Evolutionary conservation across 495 filamentous ascomycete genomes (phyloP), one percentile per base, ranked within the genome.

Genomic region (Pseudomonodictys pantanalensis): DNA sequence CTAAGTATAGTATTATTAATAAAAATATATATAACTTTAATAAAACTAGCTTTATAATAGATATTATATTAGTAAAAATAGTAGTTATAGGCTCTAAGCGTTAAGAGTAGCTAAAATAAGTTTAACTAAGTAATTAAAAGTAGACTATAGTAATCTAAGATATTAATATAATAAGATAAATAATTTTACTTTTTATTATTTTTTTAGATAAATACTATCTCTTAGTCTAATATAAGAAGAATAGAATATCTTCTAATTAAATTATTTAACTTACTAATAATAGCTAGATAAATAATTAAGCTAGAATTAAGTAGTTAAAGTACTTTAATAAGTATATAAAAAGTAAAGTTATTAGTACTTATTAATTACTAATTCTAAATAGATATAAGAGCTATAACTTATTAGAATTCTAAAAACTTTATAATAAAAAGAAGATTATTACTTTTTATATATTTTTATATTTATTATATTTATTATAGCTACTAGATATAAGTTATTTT

Each of bases 21-120:
- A 60, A 72, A 20, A 71, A 78, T 68, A 71, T 73, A 32, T 76
- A 75, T 54, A 80, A 78, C 60, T 78, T 80, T 61, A 70, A 80
- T 60, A 69, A 80, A 64, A 73, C 68, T 55, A 64, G 73, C 56
- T 57, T 78, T 68, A 39, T 68, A 39, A 77, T 79, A 52, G 71
- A 69, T 23, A 45, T 73, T 42, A 63, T 63, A 26, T 18, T n/a
- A 11, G 47, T 52, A n/a, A 15, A 50, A 29, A 30, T 56, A 29
- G 58, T 62, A 29, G 29, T 62, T 44, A 62, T 44, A 28, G 43
- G 2, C 35, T 47, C 64, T 46, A 56, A 76, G 45, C 52, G 60
- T 24, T 11, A 9, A 58, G 42, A 52, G 48, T 58, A 59, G 41
- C 54, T 60, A 20, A 65, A 58, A 30, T 20, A 44, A 55, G 39